Evolutionary conservation across 83 land plant species (phyloP).

Genomic region (Larix sibirica): DNA sequence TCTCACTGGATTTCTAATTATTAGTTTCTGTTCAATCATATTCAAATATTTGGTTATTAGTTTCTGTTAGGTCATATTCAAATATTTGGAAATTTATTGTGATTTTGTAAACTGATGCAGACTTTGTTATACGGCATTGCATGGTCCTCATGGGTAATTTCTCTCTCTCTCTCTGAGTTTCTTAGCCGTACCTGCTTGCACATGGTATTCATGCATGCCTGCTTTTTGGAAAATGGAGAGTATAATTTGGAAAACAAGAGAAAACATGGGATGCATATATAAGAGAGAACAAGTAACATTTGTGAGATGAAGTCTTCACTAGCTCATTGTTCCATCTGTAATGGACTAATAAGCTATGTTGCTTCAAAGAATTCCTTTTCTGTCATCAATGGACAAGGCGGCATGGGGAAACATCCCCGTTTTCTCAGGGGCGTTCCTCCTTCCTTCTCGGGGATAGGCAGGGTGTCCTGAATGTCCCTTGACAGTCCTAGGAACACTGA

Average conservation of each 20-base stretch:
- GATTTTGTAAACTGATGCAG: slow-evolving; percentile 37
- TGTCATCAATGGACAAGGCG: no score
- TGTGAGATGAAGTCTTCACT: not conserved
- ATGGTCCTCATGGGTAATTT: slow-evolving; percentile 78
- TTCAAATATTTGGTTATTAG: not conserved
- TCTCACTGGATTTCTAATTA: not conserved
- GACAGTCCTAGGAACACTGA: no score
- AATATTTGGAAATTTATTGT: not conserved
- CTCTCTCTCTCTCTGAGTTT: not conserved
- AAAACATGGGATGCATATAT: not conserved
- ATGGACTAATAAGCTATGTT: not conserved
- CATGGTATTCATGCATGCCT: not conserved
- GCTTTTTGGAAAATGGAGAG: not conserved
- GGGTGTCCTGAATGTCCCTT: no score
- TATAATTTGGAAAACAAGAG: not conserved
- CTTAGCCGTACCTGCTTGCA: no score
- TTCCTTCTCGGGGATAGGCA: no score
- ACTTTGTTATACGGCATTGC: slow-evolving; percentile 60
- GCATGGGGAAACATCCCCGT: no score
- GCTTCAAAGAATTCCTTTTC: no score
- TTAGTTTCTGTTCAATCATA: not conserved
- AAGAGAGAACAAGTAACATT: not conserved
- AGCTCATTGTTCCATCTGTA: not conserved
- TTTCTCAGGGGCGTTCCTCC: no score
- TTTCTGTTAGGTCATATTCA: slow-evolving; percentile 1